A percentile compares a stretch with the other conserved stretches of the same genome.
phyloP scores from a whole-genome alignment of 106 monocot genomes.

The Iris macrosiphon region DNA sequence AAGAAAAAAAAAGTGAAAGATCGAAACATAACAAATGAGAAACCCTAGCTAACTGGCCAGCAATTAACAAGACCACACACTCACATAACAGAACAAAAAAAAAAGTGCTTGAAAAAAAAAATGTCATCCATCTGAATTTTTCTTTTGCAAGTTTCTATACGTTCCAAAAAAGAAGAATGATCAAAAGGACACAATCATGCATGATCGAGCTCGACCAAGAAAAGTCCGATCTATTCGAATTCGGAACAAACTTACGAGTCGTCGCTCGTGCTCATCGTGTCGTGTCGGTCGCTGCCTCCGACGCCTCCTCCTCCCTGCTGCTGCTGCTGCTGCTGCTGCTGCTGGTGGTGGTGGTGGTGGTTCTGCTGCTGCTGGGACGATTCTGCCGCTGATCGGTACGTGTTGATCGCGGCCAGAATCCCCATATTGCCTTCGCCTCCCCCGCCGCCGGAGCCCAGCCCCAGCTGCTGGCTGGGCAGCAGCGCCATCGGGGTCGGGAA shows the following conservation, averaged over 20 bases:
- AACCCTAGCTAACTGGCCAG: not conserved
- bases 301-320: conserved; percentile 3
- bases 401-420: conserved; percentile 34
- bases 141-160: not conserved
- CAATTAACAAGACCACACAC: not conserved
- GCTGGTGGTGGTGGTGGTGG: conserved; percentile 1
- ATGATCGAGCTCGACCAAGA: not conserved
- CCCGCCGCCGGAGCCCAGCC: conserved; percentile 16
- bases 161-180: not conserved
- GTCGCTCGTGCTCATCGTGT: conserved; percentile 50
- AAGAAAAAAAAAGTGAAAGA: not conserved
- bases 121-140: not conserved
- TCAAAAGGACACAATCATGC: conserved; percentile 4
- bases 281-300: conserved; percentile 25
- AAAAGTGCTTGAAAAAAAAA: not conserved
- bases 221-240: not conserved
- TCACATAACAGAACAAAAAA: not conserved
- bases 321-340: not conserved
- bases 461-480: conserved; percentile 54
- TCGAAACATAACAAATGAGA: not conserved
- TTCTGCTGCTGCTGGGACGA: not conserved
- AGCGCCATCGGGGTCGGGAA: conserved; percentile 68
- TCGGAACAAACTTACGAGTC: conserved; percentile 19
- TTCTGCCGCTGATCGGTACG: conserved; percentile 20
- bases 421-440: conserved; percentile 31